These are phyloP conservation scores for Eucalyptus regnans DNA, from an alignment of 345 rosid genomes.

Conservation along the genomic window DNA sequence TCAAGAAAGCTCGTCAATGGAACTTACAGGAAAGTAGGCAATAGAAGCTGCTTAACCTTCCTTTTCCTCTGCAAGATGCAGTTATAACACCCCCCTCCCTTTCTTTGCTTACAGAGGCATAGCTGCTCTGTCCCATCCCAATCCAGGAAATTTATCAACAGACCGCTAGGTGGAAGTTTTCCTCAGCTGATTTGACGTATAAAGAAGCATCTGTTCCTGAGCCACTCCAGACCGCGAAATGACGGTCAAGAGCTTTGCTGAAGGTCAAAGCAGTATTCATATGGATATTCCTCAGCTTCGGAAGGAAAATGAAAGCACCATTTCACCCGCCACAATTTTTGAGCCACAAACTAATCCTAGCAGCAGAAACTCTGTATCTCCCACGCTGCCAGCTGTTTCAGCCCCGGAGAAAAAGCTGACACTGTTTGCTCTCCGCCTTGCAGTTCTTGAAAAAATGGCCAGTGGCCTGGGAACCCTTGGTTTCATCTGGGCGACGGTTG, in stretches of 20 bases:
- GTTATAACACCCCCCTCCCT: not conserved
- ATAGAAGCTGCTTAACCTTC: not conserved
- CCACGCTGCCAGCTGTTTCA: not conserved
- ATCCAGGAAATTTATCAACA: not conserved
- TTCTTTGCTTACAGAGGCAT: not conserved
- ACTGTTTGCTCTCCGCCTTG: constrained; percentile 61
- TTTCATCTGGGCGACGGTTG: constrained; percentile 86
- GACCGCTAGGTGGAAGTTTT: not conserved
- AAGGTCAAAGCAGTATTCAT: constrained; percentile 66
- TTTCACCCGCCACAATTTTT: not conserved
- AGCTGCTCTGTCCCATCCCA: not conserved
- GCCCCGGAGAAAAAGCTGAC: constrained; percentile 75
- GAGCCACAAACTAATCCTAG: not conserved
- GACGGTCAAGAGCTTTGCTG: constrained; percentile 50
- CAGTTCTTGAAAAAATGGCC: constrained; percentile 60
- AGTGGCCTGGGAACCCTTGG: constrained; percentile 70
- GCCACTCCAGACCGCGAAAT: not conserved
- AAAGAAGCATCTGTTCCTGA: not conserved
- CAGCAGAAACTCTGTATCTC: not conserved
- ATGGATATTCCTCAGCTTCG: not conserved
- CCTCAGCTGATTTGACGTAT: not conserved
- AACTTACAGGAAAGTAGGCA: too few species aligned
- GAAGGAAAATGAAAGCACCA: not conserved
- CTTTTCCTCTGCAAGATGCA: not conserved
- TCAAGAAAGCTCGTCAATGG: too few species aligned